Conservation (phyloP, 106 monocot genomes). For the Ottelia alismoides region DNA sequence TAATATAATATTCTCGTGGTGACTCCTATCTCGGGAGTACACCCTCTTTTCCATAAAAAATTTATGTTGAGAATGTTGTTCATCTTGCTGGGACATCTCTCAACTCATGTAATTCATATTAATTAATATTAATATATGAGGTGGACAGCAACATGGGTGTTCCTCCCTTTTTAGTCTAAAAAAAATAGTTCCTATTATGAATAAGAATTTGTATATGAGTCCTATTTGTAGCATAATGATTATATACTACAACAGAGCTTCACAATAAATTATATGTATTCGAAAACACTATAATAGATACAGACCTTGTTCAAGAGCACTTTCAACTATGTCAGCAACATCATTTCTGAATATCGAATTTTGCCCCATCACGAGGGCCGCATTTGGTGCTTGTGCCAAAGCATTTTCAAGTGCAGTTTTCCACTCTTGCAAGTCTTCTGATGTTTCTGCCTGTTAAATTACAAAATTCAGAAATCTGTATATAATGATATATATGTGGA, state of each 20-base stretch:
- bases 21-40: too few species aligned
- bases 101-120: too few species aligned
- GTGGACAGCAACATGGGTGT: background rate
- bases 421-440: slow-evolving; percentile 83
- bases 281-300: background rate
- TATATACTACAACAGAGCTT: background rate
- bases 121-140: background rate
- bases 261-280: background rate
- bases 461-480: background rate
- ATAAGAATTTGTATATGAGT: too few species aligned
- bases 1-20: too few species aligned
- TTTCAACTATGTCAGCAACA: slow-evolving; percentile 36
- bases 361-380: slow-evolving; percentile 34
- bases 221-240: too few species aligned
- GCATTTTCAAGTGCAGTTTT: slow-evolving; percentile 85
- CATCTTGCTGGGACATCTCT: too few species aligned
- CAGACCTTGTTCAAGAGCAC: slow-evolving; percentile 54
- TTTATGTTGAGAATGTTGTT: too few species aligned
- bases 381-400: slow-evolving; percentile 71
- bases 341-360: slow-evolving; percentile 64
- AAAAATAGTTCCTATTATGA: too few species aligned
- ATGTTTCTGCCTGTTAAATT: slow-evolving; percentile 69
- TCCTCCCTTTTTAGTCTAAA: too few species aligned
- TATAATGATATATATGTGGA: background rate
- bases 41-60: too few species aligned